A percentile compares a stretch with the other conserved stretches of the same genome.
phyloP scores from a whole-genome alignment of 305 asterid species.

The Lippia alba region DNA sequence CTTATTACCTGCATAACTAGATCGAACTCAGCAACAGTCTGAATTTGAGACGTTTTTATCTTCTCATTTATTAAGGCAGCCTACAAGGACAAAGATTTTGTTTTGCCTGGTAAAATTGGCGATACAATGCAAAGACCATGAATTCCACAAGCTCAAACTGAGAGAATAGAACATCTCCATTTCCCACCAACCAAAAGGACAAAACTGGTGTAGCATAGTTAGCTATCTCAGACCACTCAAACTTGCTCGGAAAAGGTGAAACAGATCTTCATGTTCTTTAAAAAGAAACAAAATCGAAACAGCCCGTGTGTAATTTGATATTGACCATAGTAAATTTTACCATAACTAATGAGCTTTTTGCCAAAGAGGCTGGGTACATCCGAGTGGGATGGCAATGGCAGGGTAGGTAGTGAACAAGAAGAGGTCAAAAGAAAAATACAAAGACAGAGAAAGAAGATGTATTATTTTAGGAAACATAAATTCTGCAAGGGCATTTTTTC shows the following conservation, averaged over 20 bases:
- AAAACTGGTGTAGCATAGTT: neutral
- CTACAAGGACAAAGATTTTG: slow-evolving; percentile 46
- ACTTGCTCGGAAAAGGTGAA: neutral
- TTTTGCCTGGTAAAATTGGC: slow-evolving; percentile 18
- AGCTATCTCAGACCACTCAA: slow-evolving; percentile 22
- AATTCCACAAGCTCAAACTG: slow-evolving; percentile 28
- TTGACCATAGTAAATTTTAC: too few species aligned
- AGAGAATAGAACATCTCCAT: slow-evolving; percentile 19
- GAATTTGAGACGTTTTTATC: slow-evolving; percentile 52
- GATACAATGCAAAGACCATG: slow-evolving; percentile 19
- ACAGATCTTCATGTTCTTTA: slow-evolving; percentile 18
- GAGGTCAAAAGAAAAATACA: too few species aligned
- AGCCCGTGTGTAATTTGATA: neutral
- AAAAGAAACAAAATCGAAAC: slow-evolving; percentile 5
- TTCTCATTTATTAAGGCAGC: slow-evolving; percentile 63
- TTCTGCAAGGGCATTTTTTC: too few species aligned
- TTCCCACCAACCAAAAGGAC: slow-evolving; percentile 20
- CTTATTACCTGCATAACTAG: slow-evolving; percentile 88
- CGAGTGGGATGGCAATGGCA: too few species aligned
- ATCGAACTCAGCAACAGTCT: slow-evolving; percentile 88
- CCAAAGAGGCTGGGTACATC: too few species aligned
- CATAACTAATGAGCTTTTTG: too few species aligned
- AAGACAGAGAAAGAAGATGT: too few species aligned
- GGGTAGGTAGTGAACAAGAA: too few species aligned
- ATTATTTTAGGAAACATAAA: too few species aligned